phyloP scores from a whole-genome alignment of 495 filamentous ascomycete species.

The Aspergillus heteromorphus region DNA sequence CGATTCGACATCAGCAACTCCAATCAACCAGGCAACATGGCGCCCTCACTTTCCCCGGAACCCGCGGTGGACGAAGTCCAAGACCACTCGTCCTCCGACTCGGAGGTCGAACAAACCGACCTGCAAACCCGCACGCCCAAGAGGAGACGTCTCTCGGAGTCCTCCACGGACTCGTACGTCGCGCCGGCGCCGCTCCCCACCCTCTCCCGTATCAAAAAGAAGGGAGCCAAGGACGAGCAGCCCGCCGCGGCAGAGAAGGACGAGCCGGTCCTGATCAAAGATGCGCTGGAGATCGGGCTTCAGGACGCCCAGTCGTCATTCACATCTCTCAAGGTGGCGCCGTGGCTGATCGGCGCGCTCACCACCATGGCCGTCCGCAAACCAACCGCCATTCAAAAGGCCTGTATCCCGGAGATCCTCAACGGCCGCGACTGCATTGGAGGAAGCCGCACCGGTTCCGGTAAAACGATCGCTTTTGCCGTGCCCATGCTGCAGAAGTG shows the following conservation, averaged over 20 bases:
- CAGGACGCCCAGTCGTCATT: conserved; percentile 57
- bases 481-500: conserved; percentile 90
- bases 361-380: conserved; percentile 79
- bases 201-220: conserved; percentile 44
- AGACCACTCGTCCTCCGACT: conserved; percentile 12
- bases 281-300: conserved; percentile 41
- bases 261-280: conserved; percentile 36
- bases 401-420: conserved; percentile 85
- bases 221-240: conserved; percentile 23
- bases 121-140: conserved; percentile 27
- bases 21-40: conserved; percentile 30
- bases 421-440: conserved; percentile 91
- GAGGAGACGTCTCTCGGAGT: conserved; percentile 39
- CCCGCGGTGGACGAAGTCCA: conserved; percentile 21
- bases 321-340: conserved; percentile 64
- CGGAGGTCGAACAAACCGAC: not conserved
- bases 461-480: conserved; percentile 96
- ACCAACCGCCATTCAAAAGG: conserved; percentile 88
- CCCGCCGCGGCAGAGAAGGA: conserved; percentile 19
- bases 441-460: conserved; percentile 90
- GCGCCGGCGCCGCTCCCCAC: conserved; percentile 36
- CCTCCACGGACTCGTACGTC: conserved; percentile 34
- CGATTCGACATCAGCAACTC: too few relatives aligned
- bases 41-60: conserved; percentile 23
- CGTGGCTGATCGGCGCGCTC: conserved; percentile 86